Evolutionary conservation across 2,329 filamentous ascomycete genomes (phyloP), one percentile per base, ranked within the genome.

Genomic region (Neophaeococcomyces mojaviensis): DNA sequence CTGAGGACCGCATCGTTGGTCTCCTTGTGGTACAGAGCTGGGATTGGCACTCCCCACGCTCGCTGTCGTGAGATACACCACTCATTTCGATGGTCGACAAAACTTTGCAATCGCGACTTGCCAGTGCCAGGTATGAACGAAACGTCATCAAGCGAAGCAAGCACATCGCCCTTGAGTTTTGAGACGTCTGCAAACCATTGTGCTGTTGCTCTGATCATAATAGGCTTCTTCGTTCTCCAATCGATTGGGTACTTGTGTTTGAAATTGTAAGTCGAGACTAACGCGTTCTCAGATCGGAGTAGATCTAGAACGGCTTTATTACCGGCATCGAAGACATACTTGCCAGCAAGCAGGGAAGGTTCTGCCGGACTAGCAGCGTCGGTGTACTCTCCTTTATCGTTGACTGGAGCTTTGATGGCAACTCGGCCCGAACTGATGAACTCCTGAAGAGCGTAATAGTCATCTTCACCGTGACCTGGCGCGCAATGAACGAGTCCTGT

Each of bases 11-110:
- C 85, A 44, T 85, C 77, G 3, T 84, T 84, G 3, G 74, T 76
- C 10, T 78, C 73, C 9, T 69, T 67, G 54, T 86, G 78, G 61
- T 94, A 96, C 0, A 98, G 68, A 1, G 88, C 88, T 12, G 92
- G 92, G 47, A 98, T 98, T 0, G 92, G 92, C 4, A 98, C 88
- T 55, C 92, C 92, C 92, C 92, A 98, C 10, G 88, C 84, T 40
- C 92, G 81, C 65, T 98, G 92, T 37, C 92, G 81, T 4, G 92
- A 98, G 56, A 98, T 96, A 62, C 92, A 98, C 92, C 92, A 98
- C 64, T 98, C 90, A 58, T 80, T 94, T 41, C 92, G 79, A 18
- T 86, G 86, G 58, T 83, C 82, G 24, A 98, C 74, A 59, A 97
- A 98, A 61, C 86, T 88, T 59, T 87, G 79, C 3, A 98, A 73